Base-by-base conservation (phyloP, 768 basidiomycete genomes). In the Tylopilus intermedius region DNA sequence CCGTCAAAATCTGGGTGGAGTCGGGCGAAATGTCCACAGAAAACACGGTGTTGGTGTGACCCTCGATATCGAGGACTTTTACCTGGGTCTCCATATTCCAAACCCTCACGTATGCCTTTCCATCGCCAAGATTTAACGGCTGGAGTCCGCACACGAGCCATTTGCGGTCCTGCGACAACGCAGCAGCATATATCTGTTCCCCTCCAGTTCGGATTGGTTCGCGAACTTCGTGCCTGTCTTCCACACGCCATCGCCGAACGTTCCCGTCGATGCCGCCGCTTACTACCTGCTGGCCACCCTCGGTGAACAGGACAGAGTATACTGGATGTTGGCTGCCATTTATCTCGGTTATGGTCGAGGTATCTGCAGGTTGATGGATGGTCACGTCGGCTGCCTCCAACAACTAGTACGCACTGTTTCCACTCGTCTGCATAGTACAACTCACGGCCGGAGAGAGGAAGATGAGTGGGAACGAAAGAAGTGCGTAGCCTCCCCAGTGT, bases 101-200 rank as follows among this genome's bases (percentile, higher is more conserved):
- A 2, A 43, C 50, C 50, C 18, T n/a, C 35, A 43, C 51, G 1
- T 15, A 4, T 13, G 30, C 30, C 30, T 30, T 30, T 30, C 30
- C 30, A 10, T 35, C 35, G 14, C 14, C 8, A 3, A 15, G n/a
- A n/a, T 15, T 5, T 14, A 15, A 15, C 11, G 13, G 37, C 35
- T 4, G 43, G 32, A 54, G 53, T 7, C 53, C 53, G 13, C 29
- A 51, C 7, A 32, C 49, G 4, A 51, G 14, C 49, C 53, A 18
- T 27, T 51, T 54, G 27, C 9, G 22, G 26, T 45, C 35, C 21
- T 26, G 50, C 11, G 43, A 51, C 7, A 51, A 18, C 2, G 50
- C 43, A 6, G n/a, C 15, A 4, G 53, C 18, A 14, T 1, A 27
- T 1, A 54, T 39, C 2, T 39, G 10, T 7, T 13, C 8, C 7